These are phyloP conservation scores for Cynara cardunculus DNA, from an alignment of 129 eudicot species.

Conservation along the genomic window DNA sequence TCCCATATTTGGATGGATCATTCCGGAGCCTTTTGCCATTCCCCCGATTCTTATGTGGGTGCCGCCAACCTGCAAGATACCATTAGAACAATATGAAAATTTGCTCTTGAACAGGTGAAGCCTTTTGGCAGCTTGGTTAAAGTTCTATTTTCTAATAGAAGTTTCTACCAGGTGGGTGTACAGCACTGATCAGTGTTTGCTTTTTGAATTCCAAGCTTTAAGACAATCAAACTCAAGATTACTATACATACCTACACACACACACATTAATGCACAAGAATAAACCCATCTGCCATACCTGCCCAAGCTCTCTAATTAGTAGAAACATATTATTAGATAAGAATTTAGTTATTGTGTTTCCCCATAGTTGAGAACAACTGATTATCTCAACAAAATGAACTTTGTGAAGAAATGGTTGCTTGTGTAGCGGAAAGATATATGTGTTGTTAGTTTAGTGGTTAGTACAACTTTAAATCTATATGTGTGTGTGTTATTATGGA, in stretches of 20 bases:
- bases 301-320: background rate
- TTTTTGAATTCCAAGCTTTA: background rate
- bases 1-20: constrained; percentile 99
- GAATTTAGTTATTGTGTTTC: background rate
- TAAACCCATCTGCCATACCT: background rate
- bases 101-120: background rate
- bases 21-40: constrained; percentile 99
- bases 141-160: background rate
- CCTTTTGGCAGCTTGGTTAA: background rate
- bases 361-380: background rate
- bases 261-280: background rate
- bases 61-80: constrained; percentile 59
- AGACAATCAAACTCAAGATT: background rate
- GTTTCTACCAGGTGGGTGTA: background rate
- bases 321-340: background rate
- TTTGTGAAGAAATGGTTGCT: background rate
- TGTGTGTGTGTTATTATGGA: background rate
- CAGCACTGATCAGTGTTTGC: background rate
- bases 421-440: background rate
- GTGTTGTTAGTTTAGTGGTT: background rate
- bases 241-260: background rate
- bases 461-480: background rate
- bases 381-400: background rate
- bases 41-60: constrained; percentile 70
- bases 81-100: background rate